phyloP scores from a whole-genome alignment of 441 rosid species.

The Eugenia klotzschiana region DNA sequence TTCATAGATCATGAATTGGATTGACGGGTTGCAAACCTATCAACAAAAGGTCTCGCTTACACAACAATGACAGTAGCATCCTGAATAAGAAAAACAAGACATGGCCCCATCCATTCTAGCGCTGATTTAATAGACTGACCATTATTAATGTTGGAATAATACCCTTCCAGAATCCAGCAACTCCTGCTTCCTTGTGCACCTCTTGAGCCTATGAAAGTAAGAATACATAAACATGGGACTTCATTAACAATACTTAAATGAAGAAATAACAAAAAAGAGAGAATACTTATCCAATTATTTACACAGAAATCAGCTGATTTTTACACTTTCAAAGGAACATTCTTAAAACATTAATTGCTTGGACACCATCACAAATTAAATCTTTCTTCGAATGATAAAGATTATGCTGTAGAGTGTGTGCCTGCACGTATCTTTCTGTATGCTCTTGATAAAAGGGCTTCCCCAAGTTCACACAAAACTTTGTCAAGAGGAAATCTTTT shows the following conservation, averaged over 20 bases:
- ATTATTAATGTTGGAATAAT: constrained; percentile 55
- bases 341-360: neutral
- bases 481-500: neutral
- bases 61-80: neutral
- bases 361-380: neutral
- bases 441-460: neutral
- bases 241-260: neutral
- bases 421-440: neutral
- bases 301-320: neutral
- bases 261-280: neutral
- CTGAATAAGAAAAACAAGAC: neutral
- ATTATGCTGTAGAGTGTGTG: neutral
- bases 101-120: neutral
- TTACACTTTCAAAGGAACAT: neutral
- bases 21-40: constrained; percentile 67
- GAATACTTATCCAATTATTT: neutral
- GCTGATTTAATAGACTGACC: constrained; percentile 21
- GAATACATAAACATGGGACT: neutral
- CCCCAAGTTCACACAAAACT: neutral
- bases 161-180: constrained; percentile 65
- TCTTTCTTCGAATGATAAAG: neutral
- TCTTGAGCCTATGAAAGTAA: constrained; percentile 25
- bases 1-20: constrained; percentile 68
- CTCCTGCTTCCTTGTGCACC: constrained; percentile 50
- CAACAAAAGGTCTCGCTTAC: neutral